Percentiles rank a stretch among this genome's conserved stretches.
phyloP scores from a whole-genome alignment of 1,284 basidiomycete genomes.

The Caloboletus firmus region DNA sequence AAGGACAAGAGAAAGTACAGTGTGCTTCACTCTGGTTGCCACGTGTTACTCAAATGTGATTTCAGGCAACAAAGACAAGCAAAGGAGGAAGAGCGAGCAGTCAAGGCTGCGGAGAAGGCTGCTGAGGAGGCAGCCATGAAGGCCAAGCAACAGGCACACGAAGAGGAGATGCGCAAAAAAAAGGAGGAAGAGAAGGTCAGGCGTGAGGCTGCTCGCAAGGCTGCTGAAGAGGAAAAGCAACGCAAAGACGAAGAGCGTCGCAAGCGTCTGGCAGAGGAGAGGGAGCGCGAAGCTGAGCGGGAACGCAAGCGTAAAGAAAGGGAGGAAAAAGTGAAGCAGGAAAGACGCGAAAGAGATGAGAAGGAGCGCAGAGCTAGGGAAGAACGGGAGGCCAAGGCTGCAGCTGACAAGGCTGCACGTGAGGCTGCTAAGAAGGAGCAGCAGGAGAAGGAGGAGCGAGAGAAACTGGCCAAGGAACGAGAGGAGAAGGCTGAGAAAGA shows the following conservation, averaged over 20 bases:
- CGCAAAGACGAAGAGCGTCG: slow-evolving; percentile 78
- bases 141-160: slow-evolving; percentile 62
- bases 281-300: slow-evolving; percentile 62
- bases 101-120: slow-evolving; percentile 77
- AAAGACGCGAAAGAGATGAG: slow-evolving; percentile 67
- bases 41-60: slow-evolving; percentile 5
- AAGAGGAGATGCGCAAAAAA: slow-evolving; percentile 64
- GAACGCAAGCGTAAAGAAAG: slow-evolving; percentile 60
- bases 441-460: slow-evolving; percentile 65
- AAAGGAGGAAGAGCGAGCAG: slow-evolving; percentile 87
- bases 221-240: slow-evolving; percentile 75
- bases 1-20: slow-evolving; percentile 92
- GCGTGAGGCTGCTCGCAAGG: slow-evolving; percentile 73
- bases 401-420: slow-evolving; percentile 53
- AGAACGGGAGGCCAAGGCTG: slow-evolving; percentile 53
- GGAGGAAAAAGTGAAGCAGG: slow-evolving; percentile 64
- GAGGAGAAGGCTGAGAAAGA: slow-evolving; percentile 55
- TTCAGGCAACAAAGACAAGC: slow-evolving; percentile 84
- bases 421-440: slow-evolving; percentile 47
- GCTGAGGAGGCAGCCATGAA: slow-evolving; percentile 75
- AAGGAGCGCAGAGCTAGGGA: slow-evolving; percentile 57
- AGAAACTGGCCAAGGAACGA: slow-evolving; percentile 60
- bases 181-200: slow-evolving; percentile 72
- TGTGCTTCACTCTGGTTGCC: background rate
- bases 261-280: slow-evolving; percentile 70